Evolutionary conservation across 2,329 filamentous ascomycete genomes (phyloP).

Genomic region (Cladophialophora psammophila): DNA sequence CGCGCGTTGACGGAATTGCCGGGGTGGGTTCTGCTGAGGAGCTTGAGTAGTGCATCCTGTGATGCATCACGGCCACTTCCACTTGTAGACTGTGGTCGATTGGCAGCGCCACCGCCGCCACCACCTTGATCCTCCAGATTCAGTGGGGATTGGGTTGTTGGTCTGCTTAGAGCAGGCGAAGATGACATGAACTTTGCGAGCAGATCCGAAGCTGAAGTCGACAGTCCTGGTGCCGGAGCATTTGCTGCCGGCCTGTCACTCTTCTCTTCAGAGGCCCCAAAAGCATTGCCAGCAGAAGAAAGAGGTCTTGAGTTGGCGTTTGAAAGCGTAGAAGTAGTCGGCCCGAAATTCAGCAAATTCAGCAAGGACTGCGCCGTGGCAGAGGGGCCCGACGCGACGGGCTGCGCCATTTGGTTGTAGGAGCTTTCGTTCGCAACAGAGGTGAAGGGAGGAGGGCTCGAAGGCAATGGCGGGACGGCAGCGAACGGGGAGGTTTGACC

Average conservation of each 20-base stretch:
- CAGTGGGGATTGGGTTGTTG: slow-evolving; percentile 43
- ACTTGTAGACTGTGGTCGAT: slow-evolving; percentile 35
- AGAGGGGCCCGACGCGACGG: slow-evolving; percentile 32
- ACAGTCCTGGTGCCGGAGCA: slow-evolving; percentile 45
- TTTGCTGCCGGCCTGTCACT: slow-evolving; percentile 17
- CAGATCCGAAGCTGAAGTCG: slow-evolving; percentile 63
- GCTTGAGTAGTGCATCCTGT: slow-evolving; percentile 82
- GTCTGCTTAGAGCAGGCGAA: slow-evolving; percentile 44
- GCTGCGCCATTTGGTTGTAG: slow-evolving; percentile 16
- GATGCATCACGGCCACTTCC: slow-evolving; percentile 65
- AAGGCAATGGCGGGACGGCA: slow-evolving; percentile 27
- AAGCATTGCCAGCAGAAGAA: slow-evolving; percentile 38
- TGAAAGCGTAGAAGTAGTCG: slow-evolving; percentile 45
- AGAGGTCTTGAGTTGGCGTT: slow-evolving; percentile 13
- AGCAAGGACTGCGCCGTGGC: slow-evolving; percentile 66
- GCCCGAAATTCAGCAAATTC: slow-evolving; percentile 70
- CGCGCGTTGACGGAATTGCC: slow-evolving; percentile 14
- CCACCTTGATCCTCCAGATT: slow-evolving; percentile 35
- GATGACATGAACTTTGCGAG: slow-evolving; percentile 64
- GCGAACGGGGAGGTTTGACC: slow-evolving; percentile 20
- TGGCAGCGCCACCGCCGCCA: slow-evolving; percentile 13
- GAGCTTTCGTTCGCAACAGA: slow-evolving; percentile 17
- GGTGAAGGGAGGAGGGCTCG: slow-evolving; percentile 24
- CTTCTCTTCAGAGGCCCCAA: slow-evolving; percentile 45
- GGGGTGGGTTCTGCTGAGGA: slow-evolving; percentile 76